Conservation (phyloP, 495 filamentous ascomycete species). For the Collariella sp. region DNA sequence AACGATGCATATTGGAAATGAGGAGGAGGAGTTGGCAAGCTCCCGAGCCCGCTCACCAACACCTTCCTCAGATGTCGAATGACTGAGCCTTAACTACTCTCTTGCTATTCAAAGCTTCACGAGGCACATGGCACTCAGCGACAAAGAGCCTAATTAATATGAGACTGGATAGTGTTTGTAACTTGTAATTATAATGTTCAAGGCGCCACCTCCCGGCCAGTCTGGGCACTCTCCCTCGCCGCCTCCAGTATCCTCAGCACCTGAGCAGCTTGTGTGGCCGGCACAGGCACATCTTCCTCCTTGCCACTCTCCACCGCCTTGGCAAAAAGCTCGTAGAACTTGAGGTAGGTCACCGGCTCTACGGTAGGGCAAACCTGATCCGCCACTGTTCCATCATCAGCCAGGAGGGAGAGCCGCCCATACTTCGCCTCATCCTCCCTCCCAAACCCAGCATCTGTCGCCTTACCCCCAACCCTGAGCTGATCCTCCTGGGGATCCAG, state of each 20-base stretch:
- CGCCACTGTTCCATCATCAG: constrained; percentile 28
- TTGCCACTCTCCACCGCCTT: constrained; percentile 52
- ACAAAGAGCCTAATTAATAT: too few species aligned
- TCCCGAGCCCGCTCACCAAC: too few species aligned
- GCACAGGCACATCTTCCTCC: constrained; percentile 58
- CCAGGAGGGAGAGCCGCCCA: constrained; percentile 36
- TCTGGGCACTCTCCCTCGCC: constrained; percentile 55
- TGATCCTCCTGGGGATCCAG: constrained; percentile 79
- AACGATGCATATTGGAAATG: too few species aligned
- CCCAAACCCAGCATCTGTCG: constrained; percentile 58
- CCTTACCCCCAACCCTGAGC: constrained; percentile 58
- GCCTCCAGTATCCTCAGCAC: constrained; percentile 71
- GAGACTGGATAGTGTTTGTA: too few species aligned
- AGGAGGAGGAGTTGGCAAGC: too few species aligned
- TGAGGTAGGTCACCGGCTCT: constrained; percentile 60
- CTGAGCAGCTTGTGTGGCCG: constrained; percentile 58
- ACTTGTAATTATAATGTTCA: too few species aligned
- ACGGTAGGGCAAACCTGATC: constrained; percentile 49
- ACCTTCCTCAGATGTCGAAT: too few species aligned
- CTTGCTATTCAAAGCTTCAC: too few species aligned
- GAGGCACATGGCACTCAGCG: too few species aligned
- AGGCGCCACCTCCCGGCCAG: constrained; percentile 49
- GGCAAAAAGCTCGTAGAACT: constrained; percentile 64
- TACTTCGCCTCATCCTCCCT: constrained; percentile 44
- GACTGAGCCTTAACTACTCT: too few species aligned